Base-by-base conservation (phyloP, 345 rosid genomes). In the Lepidium sativum region DNA sequence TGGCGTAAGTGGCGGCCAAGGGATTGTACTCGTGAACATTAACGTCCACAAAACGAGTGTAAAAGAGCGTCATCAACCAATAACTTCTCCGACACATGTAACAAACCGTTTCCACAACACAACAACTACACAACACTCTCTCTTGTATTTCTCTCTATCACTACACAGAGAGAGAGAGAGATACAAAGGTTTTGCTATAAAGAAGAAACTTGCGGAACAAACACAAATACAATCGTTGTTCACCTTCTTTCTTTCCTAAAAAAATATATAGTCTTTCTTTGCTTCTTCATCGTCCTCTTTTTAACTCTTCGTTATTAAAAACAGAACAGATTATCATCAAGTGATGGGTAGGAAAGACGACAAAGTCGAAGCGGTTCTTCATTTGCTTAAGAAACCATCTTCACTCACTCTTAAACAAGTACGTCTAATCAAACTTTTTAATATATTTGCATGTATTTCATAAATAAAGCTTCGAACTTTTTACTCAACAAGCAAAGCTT, bases 321-420 rank as follows among this genome's bases (percentile, higher is more conserved):
- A 43, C 67, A 51, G 29, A 60, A 10, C 39, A 52, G n/a, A 34
- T n/a, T n/a, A n/a, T n/a, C n/a, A n/a, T n/a, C n/a, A n/a, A n/a
- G n/a, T 75, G 74, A 87, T 86, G 97, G 87, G 86, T 56, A 87
- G 82, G 84, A 83, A 77, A 75, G 88, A 87, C 21, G 74, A 68
- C 58, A 88, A 81, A 77, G 79, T 80, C 33, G 86, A 85, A 80
- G 79, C 92, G 56, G 96, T 86, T 74, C 86, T 86, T 47, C 70
- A 77, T 35, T 75, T 86, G 23, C 76, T 90, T 15, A 69, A 83
- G 41, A 88, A 85, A 78, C 96, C 90, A 69, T 54, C 86, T 62
- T 81, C 92, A 33, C 84, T 94, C 66, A 79, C 97, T 33, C 78
- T 78, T 6, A 94, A 88, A 63, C 99, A 94, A 86, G 99, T 88